Base-by-base conservation (phyloP, 371 early-diverging fungal species). In the Mortierella sp. region DNA sequence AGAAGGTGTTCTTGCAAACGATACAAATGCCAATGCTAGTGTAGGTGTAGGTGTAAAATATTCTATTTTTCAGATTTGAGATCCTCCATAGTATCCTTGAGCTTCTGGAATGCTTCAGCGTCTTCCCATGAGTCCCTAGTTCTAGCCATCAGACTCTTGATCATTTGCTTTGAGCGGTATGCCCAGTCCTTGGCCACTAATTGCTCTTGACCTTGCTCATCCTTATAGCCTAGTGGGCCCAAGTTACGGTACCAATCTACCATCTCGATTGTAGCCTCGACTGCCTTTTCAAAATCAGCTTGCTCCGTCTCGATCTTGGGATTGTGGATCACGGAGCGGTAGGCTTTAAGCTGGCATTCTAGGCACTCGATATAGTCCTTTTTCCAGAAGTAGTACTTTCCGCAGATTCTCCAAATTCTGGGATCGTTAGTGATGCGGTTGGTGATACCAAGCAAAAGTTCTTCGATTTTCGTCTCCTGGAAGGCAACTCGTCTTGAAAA, bases 81-180 rank as follows among this genome's bases (percentile, higher is more conserved):
- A 32, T 91, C 91, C 20, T 88, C 86, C 79, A 93, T 77, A 18
- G 89, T 85, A 54, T 91, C 89, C 70, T 88, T 83, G 70, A 94
- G 72, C 63, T 85, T 85, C 39, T 92, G 88, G 83, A 90, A 93
- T 12, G 86, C 85, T 12, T 84, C 83, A 9, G 91, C 90, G 20
- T 89, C 93, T 58, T 94, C 95, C 84, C 91, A 96, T 5, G 87
- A 77, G 64, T 89, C 91, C 79, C 91, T 92, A 32, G 93, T 93
- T 72, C 94, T 91, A 39, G 95, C 94, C 81, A 96, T 89, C 66
- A 97, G 80, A 24, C 95, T 91, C 67, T 94, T 94, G 70, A 97
- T 80, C 43, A 94, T 88, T 84, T 90, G 90, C 74, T 92, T 91
- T 12, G 94, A 86, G 77, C 97, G 96, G 72, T 95, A 96, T 63